Base-by-base conservation (phyloP, 2,329 filamentous ascomycete species). In the Penicillium brasilianum region DNA sequence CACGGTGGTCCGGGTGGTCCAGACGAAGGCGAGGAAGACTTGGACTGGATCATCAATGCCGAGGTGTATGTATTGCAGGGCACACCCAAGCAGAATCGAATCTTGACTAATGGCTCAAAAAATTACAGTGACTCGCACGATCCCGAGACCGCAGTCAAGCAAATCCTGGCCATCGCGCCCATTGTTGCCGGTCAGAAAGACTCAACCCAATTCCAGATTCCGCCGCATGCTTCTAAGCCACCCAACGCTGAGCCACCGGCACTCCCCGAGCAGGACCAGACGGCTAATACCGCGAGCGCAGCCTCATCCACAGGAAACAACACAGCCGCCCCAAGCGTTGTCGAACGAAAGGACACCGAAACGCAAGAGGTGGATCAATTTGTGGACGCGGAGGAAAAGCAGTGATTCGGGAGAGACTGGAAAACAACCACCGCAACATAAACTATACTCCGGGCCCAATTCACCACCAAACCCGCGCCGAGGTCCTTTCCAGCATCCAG, bases 1-100 rank as follows among this genome's bases (percentile, higher is more conserved):
- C 84, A 86, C 48, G 88, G 88, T 25, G 90, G 89, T 1, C 87
- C 88, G 1, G 89, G 88, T 34, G 88, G 88, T 1, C 74, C 84
- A 4, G 91, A 95, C 65, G 89, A 94, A 74, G 91, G 91, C 30
- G 91, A 96, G 75, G 92, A 96, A 74, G 92, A 91, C 66, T 81
- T 99, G 32, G 95, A 98, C 77, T 99, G 92, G 92, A 93, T 98
- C 72, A 91, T 99, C 71, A 90, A 94, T 76, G 90, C 93, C 1
- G 83, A 88, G 58, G 86, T 99, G 93, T 96, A 78, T 77, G 87
- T 76, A 48, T 16, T 9, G 16, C 13, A 43, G 30, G 18, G 8
- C 30, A 25, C 14, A 32, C 22, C 14, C 7, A 18, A 28, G 18
- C 11, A 50, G 16, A 54, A 34, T 20, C n/a, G 30, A 36, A 9